phyloP scores from a whole-genome alignment of 257 asterid genomes.

The Nicotiana tomentosiformis region DNA sequence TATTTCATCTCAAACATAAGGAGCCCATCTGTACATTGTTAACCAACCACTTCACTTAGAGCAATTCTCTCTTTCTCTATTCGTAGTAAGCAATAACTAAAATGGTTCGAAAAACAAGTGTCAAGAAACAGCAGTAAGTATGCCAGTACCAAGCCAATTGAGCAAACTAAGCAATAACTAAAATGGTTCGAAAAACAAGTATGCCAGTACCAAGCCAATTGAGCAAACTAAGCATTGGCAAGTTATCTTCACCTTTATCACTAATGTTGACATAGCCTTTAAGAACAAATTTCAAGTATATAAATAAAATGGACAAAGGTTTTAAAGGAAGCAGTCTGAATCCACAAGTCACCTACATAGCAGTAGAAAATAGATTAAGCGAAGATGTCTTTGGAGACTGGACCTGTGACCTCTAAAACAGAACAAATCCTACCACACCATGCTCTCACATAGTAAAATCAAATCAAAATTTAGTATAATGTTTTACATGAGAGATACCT shows the following conservation, averaged over 20 bases:
- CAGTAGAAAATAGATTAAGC: background rate
- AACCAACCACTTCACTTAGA: background rate
- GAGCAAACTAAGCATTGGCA: background rate
- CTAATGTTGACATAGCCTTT: background rate
- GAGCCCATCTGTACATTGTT: background rate
- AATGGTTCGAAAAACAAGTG: background rate
- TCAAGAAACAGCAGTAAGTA: background rate
- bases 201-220: no score
- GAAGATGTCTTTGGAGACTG: background rate
- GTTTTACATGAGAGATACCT: constrained; percentile 28
- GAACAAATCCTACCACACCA: background rate
- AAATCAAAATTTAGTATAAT: background rate
- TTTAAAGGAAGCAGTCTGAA: background rate
- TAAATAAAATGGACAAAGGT: background rate
- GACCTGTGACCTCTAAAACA: background rate
- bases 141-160: background rate
- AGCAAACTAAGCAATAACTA: background rate
- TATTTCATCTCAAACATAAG: background rate
- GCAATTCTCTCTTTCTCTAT: background rate
- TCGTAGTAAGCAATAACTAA: background rate
- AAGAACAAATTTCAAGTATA: background rate
- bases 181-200: no score
- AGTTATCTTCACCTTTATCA: background rate
- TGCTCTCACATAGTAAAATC: background rate
- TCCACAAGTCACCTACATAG: background rate